Evolutionary conservation across 768 basidiomycete genomes (phyloP).

Genomic region (Rhodosporidiobolus sp.): DNA sequence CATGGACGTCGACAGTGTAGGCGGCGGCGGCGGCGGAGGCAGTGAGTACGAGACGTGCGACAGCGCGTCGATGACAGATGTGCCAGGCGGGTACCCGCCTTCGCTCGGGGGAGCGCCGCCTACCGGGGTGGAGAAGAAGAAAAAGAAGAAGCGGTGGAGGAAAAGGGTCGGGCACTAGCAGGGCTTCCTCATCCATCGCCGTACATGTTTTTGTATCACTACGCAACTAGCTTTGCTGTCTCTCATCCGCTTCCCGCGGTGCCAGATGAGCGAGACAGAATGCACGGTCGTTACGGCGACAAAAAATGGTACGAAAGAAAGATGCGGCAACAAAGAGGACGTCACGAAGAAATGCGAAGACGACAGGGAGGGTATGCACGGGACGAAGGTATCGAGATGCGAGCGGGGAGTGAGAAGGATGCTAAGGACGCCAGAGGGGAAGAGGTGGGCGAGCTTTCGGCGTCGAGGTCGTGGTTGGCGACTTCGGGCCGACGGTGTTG

Average conservation of each 20-base stretch:
- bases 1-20: neutral
- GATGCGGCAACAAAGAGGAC: neutral
- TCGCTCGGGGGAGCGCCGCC: too few species aligned
- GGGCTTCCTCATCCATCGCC: neutral
- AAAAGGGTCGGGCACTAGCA: slow-evolving; percentile 3
- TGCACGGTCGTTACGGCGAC: neutral
- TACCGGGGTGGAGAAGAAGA: neutral
- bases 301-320: neutral
- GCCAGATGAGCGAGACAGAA: too few species aligned
- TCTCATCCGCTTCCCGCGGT: too few species aligned
- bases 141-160: slow-evolving; percentile 4
- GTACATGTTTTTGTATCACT: neutral
- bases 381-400: neutral
- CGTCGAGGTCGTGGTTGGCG: neutral
- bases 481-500: neutral
- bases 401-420: neutral
- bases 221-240: too few species aligned
- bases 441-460: slow-evolving; percentile 5
- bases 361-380: too few species aligned
- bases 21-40: neutral
- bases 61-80: neutral
- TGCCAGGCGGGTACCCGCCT: neutral
- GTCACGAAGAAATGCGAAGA: too few species aligned
- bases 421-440: slow-evolving; percentile 14
- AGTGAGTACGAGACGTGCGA: neutral